phyloP scores from a whole-genome alignment of 2,329 filamentous ascomycete species.

The Sclerotinia trifoliorum region DNA sequence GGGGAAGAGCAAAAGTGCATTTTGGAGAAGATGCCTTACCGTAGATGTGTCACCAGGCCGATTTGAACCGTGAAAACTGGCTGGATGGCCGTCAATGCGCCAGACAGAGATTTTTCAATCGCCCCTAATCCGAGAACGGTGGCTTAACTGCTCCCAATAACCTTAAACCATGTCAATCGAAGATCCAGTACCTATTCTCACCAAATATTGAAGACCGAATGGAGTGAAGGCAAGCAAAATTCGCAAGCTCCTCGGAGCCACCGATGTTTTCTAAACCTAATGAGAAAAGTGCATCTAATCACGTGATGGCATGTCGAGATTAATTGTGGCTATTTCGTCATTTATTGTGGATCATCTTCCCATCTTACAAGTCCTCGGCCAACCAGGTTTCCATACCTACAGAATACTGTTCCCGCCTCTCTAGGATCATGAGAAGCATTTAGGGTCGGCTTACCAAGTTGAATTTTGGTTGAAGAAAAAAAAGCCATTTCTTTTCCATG shows the following conservation, averaged over 20 bases:
- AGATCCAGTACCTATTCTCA: not conserved
- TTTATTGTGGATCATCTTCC: not conserved
- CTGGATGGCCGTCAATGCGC: not conserved
- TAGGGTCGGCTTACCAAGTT: not conserved
- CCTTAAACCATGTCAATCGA: not conserved
- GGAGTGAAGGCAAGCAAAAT: not conserved
- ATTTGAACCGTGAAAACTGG: not conserved
- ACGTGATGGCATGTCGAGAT: conserved; percentile 1
- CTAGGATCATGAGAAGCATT: not conserved
- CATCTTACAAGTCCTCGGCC: not conserved
- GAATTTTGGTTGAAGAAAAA: not conserved
- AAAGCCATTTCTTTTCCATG: not conserved
- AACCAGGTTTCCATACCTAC: not conserved
- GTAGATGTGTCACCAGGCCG: not conserved
- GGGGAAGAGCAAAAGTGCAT: not conserved
- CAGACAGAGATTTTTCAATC: not conserved
- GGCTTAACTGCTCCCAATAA: not conserved
- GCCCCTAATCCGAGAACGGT: not conserved
- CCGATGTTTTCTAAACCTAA: conserved; percentile 8
- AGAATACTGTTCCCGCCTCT: not conserved
- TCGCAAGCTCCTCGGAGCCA: not conserved
- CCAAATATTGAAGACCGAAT: not conserved
- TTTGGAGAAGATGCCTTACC: not conserved
- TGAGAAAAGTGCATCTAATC: not conserved
- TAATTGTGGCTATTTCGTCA: conserved; percentile 11